phyloP scores from a whole-genome alignment of 768 basidiomycete species.

The Pleurotus cornucopiae region DNA sequence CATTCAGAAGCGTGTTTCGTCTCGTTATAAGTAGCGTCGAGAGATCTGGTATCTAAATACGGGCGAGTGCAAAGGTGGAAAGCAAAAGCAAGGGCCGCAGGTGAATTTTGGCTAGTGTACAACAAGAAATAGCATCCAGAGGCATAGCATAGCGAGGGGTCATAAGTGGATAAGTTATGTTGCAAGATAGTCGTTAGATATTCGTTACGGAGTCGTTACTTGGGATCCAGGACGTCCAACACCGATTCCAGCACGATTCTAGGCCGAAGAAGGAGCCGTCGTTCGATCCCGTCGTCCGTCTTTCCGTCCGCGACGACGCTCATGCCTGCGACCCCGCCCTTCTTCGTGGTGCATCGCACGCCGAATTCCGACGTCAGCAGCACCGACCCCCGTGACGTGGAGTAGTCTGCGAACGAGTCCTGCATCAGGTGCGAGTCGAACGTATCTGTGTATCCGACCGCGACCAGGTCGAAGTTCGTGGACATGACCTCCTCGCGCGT shows the following conservation, averaged over 20 bases:
- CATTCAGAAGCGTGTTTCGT: no score
- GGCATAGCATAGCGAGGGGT: background rate
- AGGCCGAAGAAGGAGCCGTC: constrained; percentile 60
- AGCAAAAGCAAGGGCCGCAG: no score
- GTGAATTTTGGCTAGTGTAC: background rate
- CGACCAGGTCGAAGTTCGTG: constrained; percentile 68
- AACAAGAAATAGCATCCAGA: background rate
- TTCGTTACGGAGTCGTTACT: constrained; percentile 6
- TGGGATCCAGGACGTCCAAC: constrained; percentile 35
- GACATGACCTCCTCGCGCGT: constrained; percentile 74
- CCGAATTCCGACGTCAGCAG: constrained; percentile 73
- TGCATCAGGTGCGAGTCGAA: constrained; percentile 35
- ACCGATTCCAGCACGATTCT: constrained; percentile 78
- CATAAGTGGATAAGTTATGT: constrained; percentile 6
- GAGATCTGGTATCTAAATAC: no score
- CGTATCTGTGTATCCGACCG: constrained; percentile 47
- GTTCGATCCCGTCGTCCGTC: constrained; percentile 46
- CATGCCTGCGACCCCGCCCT: constrained; percentile 16
- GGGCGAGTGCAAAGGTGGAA: no score
- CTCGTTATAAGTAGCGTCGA: no score
- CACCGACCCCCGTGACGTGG: constrained; percentile 44
- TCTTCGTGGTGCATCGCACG: constrained; percentile 57
- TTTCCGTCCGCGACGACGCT: constrained; percentile 15
- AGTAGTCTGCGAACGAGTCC: constrained; percentile 57
- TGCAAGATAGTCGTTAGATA: no score